A percentile compares a stretch with the other conserved stretches of the same genome.
Evolutionary conservation across 176 grass and related monocot genomes (phyloP).

Genomic region (Oryza meridionalis): DNA sequence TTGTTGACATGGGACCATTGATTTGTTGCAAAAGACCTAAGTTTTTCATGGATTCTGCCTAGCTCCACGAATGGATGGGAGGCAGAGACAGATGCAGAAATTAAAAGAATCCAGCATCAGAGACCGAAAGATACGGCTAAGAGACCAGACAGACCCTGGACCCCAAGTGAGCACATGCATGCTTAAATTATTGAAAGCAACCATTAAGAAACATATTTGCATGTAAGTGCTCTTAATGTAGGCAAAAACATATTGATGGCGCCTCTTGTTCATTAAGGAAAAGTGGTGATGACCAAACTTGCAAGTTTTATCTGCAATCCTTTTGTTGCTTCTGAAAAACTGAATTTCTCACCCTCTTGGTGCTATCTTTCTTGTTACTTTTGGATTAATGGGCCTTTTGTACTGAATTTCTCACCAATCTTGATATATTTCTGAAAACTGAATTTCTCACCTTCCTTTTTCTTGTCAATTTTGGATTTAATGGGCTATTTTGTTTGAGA

Average conservation of each 20-base stretch:
- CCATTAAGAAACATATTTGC: conserved; percentile 15
- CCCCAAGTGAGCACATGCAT: conserved; percentile 9
- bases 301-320: not conserved
- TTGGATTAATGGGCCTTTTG: not conserved
- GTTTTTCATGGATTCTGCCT: conserved; percentile 7
- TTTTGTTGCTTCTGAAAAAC: not conserved
- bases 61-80: not conserved
- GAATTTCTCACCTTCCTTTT: not conserved
- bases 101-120: conserved; percentile 36
- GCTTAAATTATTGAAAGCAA: conserved; percentile 6
- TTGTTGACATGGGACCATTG: conserved; percentile 43
- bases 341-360: not conserved
- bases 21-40: conserved; percentile 11
- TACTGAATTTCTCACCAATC: not conserved
- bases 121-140: conserved; percentile 21
- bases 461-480: not conserved
- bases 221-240: conserved; percentile 3
- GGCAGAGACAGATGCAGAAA: conserved; percentile 23
- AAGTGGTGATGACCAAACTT: not conserved
- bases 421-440: not conserved
- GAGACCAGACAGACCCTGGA: conserved; percentile 13
- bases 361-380: not conserved
- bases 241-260: not conserved
- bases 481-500: not conserved
- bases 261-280: not conserved